Evolutionary conservation across 192 early-diverging fungal species (phyloP), one percentile per base, ranked within the genome.

Genomic region (Entomortierella lignicola): DNA sequence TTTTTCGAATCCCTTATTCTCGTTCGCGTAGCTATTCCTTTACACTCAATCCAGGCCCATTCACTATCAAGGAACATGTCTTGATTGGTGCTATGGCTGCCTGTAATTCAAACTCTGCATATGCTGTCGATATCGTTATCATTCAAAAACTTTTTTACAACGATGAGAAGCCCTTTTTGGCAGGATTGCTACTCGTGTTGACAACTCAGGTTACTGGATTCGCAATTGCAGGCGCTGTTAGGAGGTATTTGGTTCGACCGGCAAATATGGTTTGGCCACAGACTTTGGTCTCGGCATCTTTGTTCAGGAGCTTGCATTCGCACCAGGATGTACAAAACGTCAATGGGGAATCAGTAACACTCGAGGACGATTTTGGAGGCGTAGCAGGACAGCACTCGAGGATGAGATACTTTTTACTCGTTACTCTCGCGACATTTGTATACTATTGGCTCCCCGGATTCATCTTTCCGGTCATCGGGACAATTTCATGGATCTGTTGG

Each of bases 261-360:
- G 81, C 91, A 1, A 83, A 89, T 17, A 95, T 96, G 94, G 82
- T 94, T 29, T 98, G 94, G 94, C 96, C 96, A 1, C 55, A 81
- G 0, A 90, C 81, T 27, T 83, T 97, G 25, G 84, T 92, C 18
- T 87, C 85, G 39, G 89, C 94, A 32, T 89, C 92, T 2, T 79
- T 95, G 30, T 93, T 93, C 80, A 85, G 88, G 15, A 89, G 91
- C 4, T 87, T 95, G 47, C 93, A 96, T 74, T 23, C 71, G 20
- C 31, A 32, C 26, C 17, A 12, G 8, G 17, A 20, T 20, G 15
- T 12, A 5, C 8, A 47, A 15, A 47, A 47, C 8, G 15, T 2
- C 3, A 47, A 47, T 12, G 15, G 17, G 20, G 15, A 15, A 47
- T 12, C 44, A 47, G 44, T 18, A 20, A 10, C 5, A 7, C 34